Conservation (phyloP, 2,329 filamentous ascomycete genomes). For the Aspergillus ustus region DNA sequence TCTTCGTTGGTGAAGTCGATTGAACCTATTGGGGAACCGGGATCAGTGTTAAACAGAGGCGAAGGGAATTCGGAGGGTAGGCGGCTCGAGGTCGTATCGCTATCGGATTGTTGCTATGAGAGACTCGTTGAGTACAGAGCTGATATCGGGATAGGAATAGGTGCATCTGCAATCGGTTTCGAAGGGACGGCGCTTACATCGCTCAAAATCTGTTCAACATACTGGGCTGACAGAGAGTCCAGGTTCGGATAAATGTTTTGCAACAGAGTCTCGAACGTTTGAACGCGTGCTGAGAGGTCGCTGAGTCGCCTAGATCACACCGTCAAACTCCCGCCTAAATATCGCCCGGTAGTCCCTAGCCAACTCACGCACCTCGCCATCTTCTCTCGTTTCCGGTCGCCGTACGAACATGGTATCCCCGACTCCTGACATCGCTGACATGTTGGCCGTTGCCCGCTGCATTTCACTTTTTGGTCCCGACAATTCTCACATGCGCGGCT, state of each 20-base stretch:
- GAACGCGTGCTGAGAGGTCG: conserved; percentile 42
- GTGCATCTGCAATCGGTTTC: background rate
- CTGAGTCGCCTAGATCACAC: conserved; percentile 40
- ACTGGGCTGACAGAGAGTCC: conserved; percentile 36
- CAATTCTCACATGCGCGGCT: conserved; percentile 51
- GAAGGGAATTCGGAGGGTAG: conserved; percentile 21
- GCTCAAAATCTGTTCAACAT: conserved; percentile 40
- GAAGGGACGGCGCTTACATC: conserved; percentile 34
- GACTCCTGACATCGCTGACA: conserved; percentile 50
- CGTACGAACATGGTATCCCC: conserved; percentile 47
- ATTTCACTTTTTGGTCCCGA: conserved; percentile 52
- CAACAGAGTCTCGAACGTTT: conserved; percentile 41
- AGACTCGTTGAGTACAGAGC: conserved; percentile 10
- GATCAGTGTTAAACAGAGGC: conserved; percentile 21
- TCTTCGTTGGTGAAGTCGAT: conserved; percentile 50
- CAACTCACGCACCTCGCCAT: conserved; percentile 43
- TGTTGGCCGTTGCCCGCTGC: conserved; percentile 48
- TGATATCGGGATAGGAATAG: background rate
- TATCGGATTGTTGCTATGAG: conserved; percentile 20
- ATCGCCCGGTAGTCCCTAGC: background rate
- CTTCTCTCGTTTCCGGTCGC: conserved; percentile 50
- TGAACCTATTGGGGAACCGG: conserved; percentile 37
- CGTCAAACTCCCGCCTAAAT: conserved; percentile 16
- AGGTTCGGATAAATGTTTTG: conserved; percentile 40
- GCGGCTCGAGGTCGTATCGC: conserved; percentile 15